Conservation (phyloP, 1,284 basidiomycete genomes). For the Anthracocystis walkeri region DNA sequence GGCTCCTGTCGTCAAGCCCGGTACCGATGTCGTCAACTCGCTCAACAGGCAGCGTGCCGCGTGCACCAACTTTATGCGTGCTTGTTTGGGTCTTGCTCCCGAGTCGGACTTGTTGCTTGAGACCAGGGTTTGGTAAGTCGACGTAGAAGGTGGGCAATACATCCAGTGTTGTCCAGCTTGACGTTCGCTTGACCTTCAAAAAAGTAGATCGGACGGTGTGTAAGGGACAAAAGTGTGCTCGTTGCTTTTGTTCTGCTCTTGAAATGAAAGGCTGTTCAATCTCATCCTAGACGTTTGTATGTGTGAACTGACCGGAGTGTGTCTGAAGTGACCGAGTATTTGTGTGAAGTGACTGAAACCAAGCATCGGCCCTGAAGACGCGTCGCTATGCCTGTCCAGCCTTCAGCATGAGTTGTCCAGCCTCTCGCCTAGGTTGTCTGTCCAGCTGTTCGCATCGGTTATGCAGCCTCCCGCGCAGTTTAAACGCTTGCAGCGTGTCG, state of each 20-base stretch:
- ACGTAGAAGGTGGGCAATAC: not conserved
- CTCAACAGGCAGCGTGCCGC: conserved; percentile 93
- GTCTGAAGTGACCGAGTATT: no score
- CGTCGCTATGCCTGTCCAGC: conserved; percentile 1
- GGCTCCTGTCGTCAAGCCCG: conserved; percentile 96
- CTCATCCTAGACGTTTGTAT: not conserved
- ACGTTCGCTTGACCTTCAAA: not conserved
- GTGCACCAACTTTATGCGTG: conserved; percentile 88
- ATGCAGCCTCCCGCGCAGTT: no score
- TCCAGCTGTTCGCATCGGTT: no score
- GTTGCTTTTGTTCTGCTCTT: conserved; percentile 2
- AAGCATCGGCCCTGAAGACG: no score
- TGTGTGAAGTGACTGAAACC: not conserved
- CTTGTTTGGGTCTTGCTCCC: conserved; percentile 65
- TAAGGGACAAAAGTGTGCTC: conserved; percentile 1
- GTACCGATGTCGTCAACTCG: conserved; percentile 92
- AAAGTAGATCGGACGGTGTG: not conserved
- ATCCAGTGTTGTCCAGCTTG: conserved; percentile 3
- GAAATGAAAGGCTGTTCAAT: not conserved
- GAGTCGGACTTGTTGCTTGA: conserved; percentile 67
- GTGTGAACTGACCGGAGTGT: not conserved
- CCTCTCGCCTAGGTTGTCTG: no score
- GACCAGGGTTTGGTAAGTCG: conserved; percentile 61
- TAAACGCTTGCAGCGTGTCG: no score
- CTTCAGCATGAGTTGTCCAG: no score